Percentiles rank a stretch among this genome's conserved stretches.
Conservation (phyloP, 139 green algal species). For the Chlamydomonas asymmetrica region DNA sequence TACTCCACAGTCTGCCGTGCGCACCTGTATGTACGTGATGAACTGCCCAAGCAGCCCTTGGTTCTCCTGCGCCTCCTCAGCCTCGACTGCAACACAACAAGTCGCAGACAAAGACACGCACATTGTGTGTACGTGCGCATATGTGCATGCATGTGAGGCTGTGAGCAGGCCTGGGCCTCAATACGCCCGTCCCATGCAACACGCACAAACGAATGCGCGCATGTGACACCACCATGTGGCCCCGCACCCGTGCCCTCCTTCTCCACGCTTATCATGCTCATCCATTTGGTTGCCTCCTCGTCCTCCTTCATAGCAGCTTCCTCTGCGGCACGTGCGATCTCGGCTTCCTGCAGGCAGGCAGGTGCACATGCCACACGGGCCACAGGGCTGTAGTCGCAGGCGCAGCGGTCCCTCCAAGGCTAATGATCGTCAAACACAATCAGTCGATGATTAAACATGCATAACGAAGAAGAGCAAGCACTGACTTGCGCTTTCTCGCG, state of each 20-base stretch:
- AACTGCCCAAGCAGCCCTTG: conserved; percentile 69
- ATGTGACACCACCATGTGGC: conserved; percentile 26
- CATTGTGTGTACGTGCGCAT: not conserved
- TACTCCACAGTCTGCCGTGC: not conserved
- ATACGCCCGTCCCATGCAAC: not conserved
- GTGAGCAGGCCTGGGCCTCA: not conserved
- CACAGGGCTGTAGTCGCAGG: not conserved
- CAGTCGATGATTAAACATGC: not conserved
- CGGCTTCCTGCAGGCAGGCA: conserved; percentile 51
- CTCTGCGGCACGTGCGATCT: conserved; percentile 61
- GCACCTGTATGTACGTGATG: conserved; percentile 50
- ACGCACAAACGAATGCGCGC: not conserved
- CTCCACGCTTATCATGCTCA: conserved; percentile 75
- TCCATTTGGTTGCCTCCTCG: conserved; percentile 82
- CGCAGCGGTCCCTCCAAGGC: not conserved
- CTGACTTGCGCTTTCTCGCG: conserved; percentile 62
- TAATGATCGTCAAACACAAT: not conserved
- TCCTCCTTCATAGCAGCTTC: conserved; percentile 60
- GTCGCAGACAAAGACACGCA: not conserved
- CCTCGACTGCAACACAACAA: conserved; percentile 9
- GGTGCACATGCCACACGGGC: not conserved
- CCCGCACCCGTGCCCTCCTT: conserved; percentile 56
- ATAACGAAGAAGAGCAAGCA: not conserved
- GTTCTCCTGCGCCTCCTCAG: conserved; percentile 9
- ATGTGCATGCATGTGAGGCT: not conserved